phyloP scores from a whole-genome alignment of 2,329 filamentous ascomycete species.

The Botrytis elliptica region DNA sequence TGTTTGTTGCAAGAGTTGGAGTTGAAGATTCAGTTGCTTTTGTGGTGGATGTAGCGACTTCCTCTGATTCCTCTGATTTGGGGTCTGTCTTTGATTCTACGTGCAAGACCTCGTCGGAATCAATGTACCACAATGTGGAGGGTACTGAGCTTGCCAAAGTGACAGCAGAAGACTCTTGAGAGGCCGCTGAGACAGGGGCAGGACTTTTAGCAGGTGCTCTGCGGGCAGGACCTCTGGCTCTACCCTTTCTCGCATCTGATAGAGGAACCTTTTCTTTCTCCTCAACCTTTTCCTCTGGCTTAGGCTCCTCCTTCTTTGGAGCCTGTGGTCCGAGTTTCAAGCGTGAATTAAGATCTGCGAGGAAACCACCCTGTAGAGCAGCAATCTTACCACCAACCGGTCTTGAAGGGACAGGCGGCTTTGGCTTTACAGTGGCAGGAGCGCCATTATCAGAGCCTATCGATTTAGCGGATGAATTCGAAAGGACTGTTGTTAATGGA shows the following conservation, averaged over 20 bases:
- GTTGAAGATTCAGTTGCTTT: constrained; percentile 30
- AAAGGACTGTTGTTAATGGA: constrained; percentile 32
- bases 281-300: constrained; percentile 54
- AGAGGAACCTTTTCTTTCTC: constrained; percentile 75
- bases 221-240: constrained; percentile 83
- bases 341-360: constrained; percentile 89
- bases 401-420: constrained; percentile 77
- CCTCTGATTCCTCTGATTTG: constrained; percentile 16
- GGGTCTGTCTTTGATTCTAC: constrained; percentile 30
- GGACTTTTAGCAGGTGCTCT: constrained; percentile 58
- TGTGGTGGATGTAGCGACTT: background rate
- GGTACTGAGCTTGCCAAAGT: constrained; percentile 37
- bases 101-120: constrained; percentile 42
- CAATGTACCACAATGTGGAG: constrained; percentile 44
- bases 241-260: constrained; percentile 82
- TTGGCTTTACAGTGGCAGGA: constrained; percentile 61
- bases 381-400: constrained; percentile 85
- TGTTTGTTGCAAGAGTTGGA: constrained; percentile 33
- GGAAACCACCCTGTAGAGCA: constrained; percentile 84
- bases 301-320: constrained; percentile 70
- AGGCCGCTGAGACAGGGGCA: constrained; percentile 27
- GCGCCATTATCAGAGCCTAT: constrained; percentile 44
- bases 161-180: constrained; percentile 21
- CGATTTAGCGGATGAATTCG: constrained; percentile 38
- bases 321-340: constrained; percentile 81